A percentile compares a stretch with the other conserved stretches of the same genome.
phyloP scores from a whole-genome alignment of 495 filamentous ascomycete species.

The Letharia lupina region DNA sequence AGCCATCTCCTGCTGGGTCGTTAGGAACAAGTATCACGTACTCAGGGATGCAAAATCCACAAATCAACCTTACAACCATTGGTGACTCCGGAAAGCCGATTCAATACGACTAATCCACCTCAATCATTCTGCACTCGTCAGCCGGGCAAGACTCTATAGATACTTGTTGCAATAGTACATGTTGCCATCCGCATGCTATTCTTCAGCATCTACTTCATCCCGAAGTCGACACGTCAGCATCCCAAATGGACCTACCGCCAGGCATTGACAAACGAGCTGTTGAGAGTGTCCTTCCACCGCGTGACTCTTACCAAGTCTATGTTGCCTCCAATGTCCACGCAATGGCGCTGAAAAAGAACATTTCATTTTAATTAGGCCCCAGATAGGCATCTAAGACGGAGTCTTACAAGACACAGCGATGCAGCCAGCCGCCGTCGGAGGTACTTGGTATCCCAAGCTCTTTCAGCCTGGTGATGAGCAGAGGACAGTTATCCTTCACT shows the following conservation, averaged over 20 bases:
- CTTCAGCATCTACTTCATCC: slow-evolving; percentile 1
- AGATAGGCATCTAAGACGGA: slow-evolving; percentile 23
- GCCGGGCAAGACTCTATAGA: slow-evolving; percentile 5
- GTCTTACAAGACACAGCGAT: slow-evolving; percentile 22
- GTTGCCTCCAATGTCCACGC: slow-evolving; percentile 11
- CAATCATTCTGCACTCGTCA: slow-evolving; percentile 2
- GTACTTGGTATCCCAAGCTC: slow-evolving; percentile 31
- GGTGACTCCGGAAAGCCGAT: too few relatives aligned
- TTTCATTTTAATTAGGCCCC: slow-evolving; percentile 21
- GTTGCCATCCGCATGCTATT: slow-evolving; percentile 3
- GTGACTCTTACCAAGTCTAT: background rate
- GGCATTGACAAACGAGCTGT: slow-evolving; percentile 17
- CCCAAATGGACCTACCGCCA: slow-evolving; percentile 27
- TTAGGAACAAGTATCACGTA: background rate
- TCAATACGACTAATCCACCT: background rate
- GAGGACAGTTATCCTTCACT: slow-evolving; percentile 35
- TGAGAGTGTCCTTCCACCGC: slow-evolving; percentile 20
- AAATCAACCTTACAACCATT: too few relatives aligned
- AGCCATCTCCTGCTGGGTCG: too few relatives aligned
- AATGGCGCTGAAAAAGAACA: slow-evolving; percentile 19
- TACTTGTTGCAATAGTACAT: background rate
- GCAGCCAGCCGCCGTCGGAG: slow-evolving; percentile 29
- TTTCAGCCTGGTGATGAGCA: background rate
- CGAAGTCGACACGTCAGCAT: slow-evolving; percentile 20
- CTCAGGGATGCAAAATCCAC: too few relatives aligned